Conservation (phyloP, 352 stramenopile species). For the Phytopythium chamaehyphon region DNA sequence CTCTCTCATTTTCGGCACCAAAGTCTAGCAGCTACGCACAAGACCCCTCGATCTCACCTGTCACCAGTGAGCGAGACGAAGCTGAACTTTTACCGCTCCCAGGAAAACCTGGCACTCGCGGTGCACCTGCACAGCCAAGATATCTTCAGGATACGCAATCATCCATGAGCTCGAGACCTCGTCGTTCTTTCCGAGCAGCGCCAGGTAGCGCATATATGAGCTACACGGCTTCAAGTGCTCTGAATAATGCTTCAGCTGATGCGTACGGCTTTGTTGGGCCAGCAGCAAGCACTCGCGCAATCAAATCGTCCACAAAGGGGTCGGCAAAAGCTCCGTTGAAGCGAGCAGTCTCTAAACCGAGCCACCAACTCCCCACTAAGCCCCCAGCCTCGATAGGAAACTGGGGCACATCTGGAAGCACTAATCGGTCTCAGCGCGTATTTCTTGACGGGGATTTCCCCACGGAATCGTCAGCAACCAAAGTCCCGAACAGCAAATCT, state of each 20-base stretch:
- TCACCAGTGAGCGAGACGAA: conserved; percentile 28
- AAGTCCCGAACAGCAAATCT: conserved; percentile 3
- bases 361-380: not conserved
- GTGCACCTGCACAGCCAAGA: conserved; percentile 23
- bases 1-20: conserved; percentile 43
- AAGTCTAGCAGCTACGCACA: conserved; percentile 23
- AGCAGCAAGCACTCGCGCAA: not conserved
- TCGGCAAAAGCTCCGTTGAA: conserved; percentile 1
- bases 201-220: not conserved
- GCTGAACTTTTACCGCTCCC: conserved; percentile 28
- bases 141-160: conserved; percentile 52
- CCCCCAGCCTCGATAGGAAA: not conserved
- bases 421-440: conserved; percentile 6
- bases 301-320: not conserved
- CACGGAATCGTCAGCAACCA: conserved; percentile 7
- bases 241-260: not conserved
- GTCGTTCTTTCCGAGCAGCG: conserved; percentile 7
- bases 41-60: conserved; percentile 8
- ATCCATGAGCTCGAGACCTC: conserved; percentile 46
- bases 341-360: not conserved
- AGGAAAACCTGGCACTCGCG: conserved; percentile 6
- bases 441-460: conserved; percentile 29
- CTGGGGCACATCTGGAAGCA: not conserved
- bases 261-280: not conserved
- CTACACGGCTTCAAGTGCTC: not conserved